Evolutionary conservation across 2,329 filamentous ascomycete species (phyloP).

Genomic region (Ceratocystiopsis sp.): DNA sequence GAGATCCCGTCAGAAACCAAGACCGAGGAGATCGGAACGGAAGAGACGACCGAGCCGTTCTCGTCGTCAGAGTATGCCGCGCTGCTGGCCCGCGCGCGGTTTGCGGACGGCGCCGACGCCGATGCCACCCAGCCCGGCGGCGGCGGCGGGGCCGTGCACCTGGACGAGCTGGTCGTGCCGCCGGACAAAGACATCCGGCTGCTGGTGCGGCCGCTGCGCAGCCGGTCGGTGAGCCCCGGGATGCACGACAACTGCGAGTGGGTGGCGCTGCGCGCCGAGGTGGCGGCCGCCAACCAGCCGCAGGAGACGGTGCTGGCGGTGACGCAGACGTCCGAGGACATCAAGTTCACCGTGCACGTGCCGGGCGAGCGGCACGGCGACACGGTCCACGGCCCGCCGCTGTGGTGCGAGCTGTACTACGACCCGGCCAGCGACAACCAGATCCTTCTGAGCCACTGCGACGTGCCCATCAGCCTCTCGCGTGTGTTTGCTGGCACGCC

Average conservation of each 20-base stretch:
- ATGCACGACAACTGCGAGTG: conserved; percentile 37
- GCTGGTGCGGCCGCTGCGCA: conserved; percentile 34
- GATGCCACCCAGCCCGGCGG: no score
- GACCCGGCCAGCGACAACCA: conserved; percentile 41
- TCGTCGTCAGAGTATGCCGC: conserved; percentile 37
- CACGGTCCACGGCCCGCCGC: conserved; percentile 25
- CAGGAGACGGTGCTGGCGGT: conserved; percentile 41
- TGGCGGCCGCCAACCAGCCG: conserved; percentile 31
- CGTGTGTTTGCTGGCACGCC: conserved; percentile 21
- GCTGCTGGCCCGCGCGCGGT: conserved; percentile 29
- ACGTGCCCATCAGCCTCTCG: conserved; percentile 33
- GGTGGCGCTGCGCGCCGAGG: conserved; percentile 37
- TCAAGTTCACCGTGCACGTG: conserved; percentile 41
- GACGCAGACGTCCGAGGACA: conserved; percentile 41
- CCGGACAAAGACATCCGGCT: conserved; percentile 36
- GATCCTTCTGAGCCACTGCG: conserved; percentile 37
- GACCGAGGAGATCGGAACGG: conserved; percentile 27
- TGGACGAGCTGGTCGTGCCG: conserved; percentile 31
- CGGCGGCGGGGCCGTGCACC: conserved; percentile 23
- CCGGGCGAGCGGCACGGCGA: conserved; percentile 27
- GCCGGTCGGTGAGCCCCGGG: conserved; percentile 37
- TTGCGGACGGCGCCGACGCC: not conserved
- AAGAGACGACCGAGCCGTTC: conserved; percentile 42
- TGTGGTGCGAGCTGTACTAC: conserved; percentile 46
- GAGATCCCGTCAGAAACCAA: conserved; percentile 14